Base-by-base conservation (phyloP, 257 asterid genomes). In the Marsdenia floribunda region DNA sequence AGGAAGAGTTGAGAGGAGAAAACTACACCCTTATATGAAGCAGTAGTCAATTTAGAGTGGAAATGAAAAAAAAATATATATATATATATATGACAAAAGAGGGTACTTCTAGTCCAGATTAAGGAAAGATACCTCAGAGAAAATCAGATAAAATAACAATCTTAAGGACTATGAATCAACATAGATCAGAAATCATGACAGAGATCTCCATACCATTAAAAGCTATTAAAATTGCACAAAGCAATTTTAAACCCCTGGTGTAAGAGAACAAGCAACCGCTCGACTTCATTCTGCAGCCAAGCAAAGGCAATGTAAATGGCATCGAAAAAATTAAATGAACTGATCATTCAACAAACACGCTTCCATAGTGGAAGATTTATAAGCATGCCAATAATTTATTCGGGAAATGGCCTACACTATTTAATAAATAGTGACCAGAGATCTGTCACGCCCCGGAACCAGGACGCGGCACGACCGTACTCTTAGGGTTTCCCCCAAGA, bases 61-160 rank as follows among this genome's bases (percentile, higher is more conserved):
- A n/a, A n/a, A n/a, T n/a, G n/a, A n/a, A n/a, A n/a, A n/a, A n/a
- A 3, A 38, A 46, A 9, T 47, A 11, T 44, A 60, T 49, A 33
- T 35, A 0, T 29, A 14, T n/a, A n/a, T n/a, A 47, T 0, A 52
- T 52, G 57, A 14, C 49, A 44, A 44, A 76, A 33, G 70, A 9
- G 35, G n/a, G 44, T 67, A 57, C 35, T 35, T 13, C 21, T 35
- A 5, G 61, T 46, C 22, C 6, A n/a, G 9, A 21, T 52, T 5
- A 10, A 53, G 58, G 24, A 24, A 3, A 77, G 49, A 70, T 44
- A 38, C 70, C 63, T 46, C 49, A 61, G 70, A 58, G 70, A 63
- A 73, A 68, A 85, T 79, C 77, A 76, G 76, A 81, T 82, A 40
- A 77, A 84, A 86, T 72, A 71, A 77, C 80, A 79, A 72, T 84